Conservation (phyloP, 306 rosid genomes). For the Neltuma alba region DNA sequence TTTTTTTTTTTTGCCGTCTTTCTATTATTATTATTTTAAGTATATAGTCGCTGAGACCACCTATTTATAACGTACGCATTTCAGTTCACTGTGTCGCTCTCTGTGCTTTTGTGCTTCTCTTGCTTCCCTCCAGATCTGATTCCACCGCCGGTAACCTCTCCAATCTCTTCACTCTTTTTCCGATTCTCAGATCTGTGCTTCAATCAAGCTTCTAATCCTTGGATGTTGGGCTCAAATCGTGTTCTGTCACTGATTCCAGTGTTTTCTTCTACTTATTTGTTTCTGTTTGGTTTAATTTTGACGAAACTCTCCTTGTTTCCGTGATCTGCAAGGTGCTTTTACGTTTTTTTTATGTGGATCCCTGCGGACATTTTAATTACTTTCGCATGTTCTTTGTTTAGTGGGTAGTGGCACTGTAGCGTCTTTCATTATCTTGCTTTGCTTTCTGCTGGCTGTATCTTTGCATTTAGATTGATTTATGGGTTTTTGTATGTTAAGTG, state of each 20-base stretch:
- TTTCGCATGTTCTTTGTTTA: too few species aligned
- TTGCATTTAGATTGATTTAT: slow-evolving; percentile 24
- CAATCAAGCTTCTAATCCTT: slow-evolving; percentile 26
- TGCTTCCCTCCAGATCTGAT: slow-evolving; percentile 42
- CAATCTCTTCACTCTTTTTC: background rate
- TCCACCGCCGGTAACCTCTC: slow-evolving; percentile 35
- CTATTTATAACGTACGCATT: slow-evolving; percentile 38
- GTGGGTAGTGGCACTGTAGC: background rate
- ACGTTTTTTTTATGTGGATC: slow-evolving; percentile 8
- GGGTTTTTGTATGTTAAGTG: background rate
- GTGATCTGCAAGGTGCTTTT: background rate
- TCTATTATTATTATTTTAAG: too few species aligned
- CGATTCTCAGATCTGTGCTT: background rate
- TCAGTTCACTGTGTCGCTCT: background rate
- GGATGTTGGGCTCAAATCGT: background rate
- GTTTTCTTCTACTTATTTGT: background rate
- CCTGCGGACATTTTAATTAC: background rate
- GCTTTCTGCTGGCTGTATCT: background rate
- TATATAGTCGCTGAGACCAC: background rate
- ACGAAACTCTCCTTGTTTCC: background rate
- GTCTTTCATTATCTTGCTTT: background rate
- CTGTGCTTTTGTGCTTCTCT: slow-evolving; percentile 1
- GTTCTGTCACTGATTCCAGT: background rate
- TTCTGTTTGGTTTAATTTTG: slow-evolving; percentile 26
- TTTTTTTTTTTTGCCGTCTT: too few species aligned